These are phyloP conservation scores for Kodamaea lidongshanica DNA, from an alignment of 805 yeast genomes.

Conservation along the genomic window DNA sequence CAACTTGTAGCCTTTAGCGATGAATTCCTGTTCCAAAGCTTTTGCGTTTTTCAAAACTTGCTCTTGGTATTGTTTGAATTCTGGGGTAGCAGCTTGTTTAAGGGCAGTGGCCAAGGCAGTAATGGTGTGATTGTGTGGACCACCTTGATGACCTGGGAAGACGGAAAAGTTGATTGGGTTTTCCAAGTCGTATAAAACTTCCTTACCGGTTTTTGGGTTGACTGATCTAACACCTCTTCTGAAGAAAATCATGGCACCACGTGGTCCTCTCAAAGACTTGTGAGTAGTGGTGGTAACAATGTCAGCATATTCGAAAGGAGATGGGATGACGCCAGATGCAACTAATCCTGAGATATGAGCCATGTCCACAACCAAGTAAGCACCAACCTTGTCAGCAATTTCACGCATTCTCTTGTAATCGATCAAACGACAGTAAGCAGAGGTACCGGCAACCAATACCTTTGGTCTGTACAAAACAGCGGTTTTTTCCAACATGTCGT, in stretches of 20 bases:
- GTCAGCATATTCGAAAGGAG: slow-evolving; percentile 91
- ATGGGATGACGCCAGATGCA: slow-evolving; percentile 88
- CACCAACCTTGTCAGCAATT: slow-evolving; percentile 90
- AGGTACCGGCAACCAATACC: slow-evolving; percentile 92
- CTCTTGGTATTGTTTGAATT: slow-evolving; percentile 79
- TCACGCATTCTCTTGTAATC: slow-evolving; percentile 87
- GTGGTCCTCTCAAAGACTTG: slow-evolving; percentile 96
- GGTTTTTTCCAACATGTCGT: slow-evolving; percentile 76
- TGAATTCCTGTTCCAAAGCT: slow-evolving; percentile 64
- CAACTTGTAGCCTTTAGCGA: slow-evolving; percentile 59
- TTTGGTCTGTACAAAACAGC: slow-evolving; percentile 90
- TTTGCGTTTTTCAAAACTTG: slow-evolving; percentile 78
- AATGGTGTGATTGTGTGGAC: slow-evolving; percentile 98
- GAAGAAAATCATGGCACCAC: slow-evolving; percentile 97
- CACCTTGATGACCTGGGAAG: slow-evolving; percentile 99
- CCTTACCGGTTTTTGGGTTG: slow-evolving; percentile 76
- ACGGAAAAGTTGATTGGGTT: slow-evolving; percentile 91
- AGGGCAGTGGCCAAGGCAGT: slow-evolving; percentile 93
- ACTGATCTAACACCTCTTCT: slow-evolving; percentile 87
- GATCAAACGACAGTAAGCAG: slow-evolving; percentile 87
- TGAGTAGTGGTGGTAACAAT: slow-evolving; percentile 97
- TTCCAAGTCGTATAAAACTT: slow-evolving; percentile 80
- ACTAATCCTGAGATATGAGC: slow-evolving; percentile 96
- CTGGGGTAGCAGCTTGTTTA: slow-evolving; percentile 86
- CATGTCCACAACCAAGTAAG: slow-evolving; percentile 90